Evolutionary conservation across 257 asterid species (phyloP), one percentile per base, ranked within the genome.

Genomic region (Nicotiana paniculata): DNA sequence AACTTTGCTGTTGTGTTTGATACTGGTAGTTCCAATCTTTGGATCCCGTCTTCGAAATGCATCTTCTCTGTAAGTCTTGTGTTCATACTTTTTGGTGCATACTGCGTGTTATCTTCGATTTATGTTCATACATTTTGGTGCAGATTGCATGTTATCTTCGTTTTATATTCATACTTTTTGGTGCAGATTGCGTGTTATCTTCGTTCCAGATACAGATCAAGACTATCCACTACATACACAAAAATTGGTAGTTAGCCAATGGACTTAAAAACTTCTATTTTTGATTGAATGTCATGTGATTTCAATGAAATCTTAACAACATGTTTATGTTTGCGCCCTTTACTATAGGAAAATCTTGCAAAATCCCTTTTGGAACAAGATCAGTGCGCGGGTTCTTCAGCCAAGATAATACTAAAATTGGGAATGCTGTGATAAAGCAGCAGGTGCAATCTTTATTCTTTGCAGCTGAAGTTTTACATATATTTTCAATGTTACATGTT

Each of bases 21-120:
- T 75, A 86, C 89, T 32, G 87, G 84, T 33, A 86, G 87, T 82
- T 84, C 89, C 32, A 86, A 84, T 79, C 84, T 86, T n/a, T 86
- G 89, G 89, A 66, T 86, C 32, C 89, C 87, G 1, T 86, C 89
- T 59, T 82, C 87, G 10, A 84, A 84, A 77, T 86, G 89, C 77
- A 55, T 57, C 58, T 54, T 86, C 43, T 86, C 89, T 46, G 89
- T 86, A 67, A 86, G 86, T 32, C 3, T 32, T 39, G 7, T 39
- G 48, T 1, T 39, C 48, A 7, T 39, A 1, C 48, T 39, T 39
- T 39, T 39, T 39, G 48, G 48, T 7, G 48, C 48, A 6, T 9
- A 39, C 7, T 39, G 48, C 10, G 9, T 39, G 10, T 39, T 39
- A 39, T 39, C 48, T 39, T 39, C 48, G 48, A 0, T 32, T 32